Conservation (phyloP, 345 rosid species). For the Salix koriyanagi region DNA sequence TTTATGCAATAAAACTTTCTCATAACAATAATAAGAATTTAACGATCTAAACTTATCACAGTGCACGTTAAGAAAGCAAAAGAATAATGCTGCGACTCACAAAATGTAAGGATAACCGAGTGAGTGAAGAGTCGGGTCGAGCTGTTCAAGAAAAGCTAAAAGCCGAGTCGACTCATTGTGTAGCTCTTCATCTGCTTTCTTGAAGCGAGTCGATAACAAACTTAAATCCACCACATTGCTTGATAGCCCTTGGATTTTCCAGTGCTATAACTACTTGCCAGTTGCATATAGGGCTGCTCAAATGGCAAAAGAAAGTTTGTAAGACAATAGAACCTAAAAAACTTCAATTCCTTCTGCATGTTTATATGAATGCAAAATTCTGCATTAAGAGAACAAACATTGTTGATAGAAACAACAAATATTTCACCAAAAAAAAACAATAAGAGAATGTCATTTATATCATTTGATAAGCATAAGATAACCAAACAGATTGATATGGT, state of each 20-base stretch:
- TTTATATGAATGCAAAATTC: neutral
- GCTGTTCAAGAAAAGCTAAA: slow-evolving; percentile 26
- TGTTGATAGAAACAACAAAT: neutral
- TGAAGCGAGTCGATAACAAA: slow-evolving; percentile 16
- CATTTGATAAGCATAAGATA: no score
- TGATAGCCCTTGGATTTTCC: slow-evolving; percentile 43
- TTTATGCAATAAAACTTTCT: no score
- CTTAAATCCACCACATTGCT: slow-evolving; percentile 5
- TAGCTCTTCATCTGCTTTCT: slow-evolving; percentile 20
- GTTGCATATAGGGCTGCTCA: slow-evolving; percentile 64
- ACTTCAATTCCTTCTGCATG: no score
- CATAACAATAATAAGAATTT: neutral
- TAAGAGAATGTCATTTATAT: no score
- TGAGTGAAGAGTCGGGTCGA: slow-evolving; percentile 27
- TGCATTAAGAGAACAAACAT: neutral
- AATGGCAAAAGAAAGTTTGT: slow-evolving; percentile 1
- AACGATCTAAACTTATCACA: neutral
- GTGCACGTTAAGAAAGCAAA: neutral
- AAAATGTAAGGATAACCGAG: slow-evolving; percentile 31
- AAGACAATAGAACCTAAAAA: neutral
- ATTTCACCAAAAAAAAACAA: neutral
- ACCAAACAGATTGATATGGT: neutral
- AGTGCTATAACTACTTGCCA: slow-evolving; percentile 55
- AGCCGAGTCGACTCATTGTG: slow-evolving; percentile 10
- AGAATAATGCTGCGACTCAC: neutral